Evolutionary conservation across 352 stramenopile genomes (phyloP).

Genomic region (Phytophthora multivora): DNA sequence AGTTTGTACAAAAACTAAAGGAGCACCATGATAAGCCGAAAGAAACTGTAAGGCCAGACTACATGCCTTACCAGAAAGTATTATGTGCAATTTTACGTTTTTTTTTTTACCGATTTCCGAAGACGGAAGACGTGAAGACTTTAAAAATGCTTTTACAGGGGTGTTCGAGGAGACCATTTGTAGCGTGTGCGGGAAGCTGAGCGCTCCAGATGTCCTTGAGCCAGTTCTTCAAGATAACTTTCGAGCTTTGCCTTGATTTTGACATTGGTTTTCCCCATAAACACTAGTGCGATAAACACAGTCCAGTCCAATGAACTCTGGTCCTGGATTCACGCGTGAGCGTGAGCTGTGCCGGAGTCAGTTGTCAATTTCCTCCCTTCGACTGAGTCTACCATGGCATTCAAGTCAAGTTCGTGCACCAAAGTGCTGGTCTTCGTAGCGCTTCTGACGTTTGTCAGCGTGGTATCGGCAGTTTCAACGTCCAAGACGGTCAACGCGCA

Average conservation of each 20-base stretch:
- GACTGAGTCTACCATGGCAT: not conserved
- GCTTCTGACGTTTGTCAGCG: not conserved
- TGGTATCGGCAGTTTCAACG: not conserved
- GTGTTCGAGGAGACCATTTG: not conserved
- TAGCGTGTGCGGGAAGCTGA: not conserved
- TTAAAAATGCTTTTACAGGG: too few relatives aligned
- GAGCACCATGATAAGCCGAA: too few relatives aligned
- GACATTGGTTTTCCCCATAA: not conserved
- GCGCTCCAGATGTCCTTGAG: not conserved
- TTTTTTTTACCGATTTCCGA: too few relatives aligned
- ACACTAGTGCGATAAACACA: too few relatives aligned
- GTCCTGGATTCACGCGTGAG: not conserved
- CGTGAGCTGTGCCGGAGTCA: not conserved
- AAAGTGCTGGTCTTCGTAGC: not conserved
- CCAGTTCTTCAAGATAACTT: not conserved
- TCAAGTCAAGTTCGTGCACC: not conserved
- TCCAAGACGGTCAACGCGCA: not conserved
- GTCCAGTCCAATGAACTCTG: not conserved
- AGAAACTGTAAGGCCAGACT: too few relatives aligned
- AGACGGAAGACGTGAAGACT: too few relatives aligned
- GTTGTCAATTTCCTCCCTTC: slow-evolving; percentile 1
- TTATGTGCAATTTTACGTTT: too few relatives aligned
- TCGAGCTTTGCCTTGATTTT: not conserved
- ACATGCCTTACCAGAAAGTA: too few relatives aligned
- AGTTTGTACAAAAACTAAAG: too few relatives aligned